Evolutionary conservation across 2,329 filamentous ascomycete genomes (phyloP).

Genomic region (Furcasterigmium furcatum): DNA sequence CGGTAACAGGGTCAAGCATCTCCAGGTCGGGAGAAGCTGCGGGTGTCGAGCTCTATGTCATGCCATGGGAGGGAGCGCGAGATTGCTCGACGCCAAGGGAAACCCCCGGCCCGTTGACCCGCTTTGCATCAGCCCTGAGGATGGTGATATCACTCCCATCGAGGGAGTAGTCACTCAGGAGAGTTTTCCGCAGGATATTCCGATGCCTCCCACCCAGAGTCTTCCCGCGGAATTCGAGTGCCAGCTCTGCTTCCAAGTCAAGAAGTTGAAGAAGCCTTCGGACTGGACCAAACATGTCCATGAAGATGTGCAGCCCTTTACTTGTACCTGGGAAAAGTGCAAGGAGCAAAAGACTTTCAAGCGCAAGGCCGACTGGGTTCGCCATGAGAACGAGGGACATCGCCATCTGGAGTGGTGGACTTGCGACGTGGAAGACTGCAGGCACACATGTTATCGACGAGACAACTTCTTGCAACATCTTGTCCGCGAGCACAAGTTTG

Average conservation of each 20-base stretch:
- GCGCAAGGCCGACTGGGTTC: conserved; percentile 92
- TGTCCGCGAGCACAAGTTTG: conserved; percentile 84
- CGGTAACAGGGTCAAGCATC: conserved; percentile 67
- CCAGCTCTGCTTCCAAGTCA: conserved; percentile 78
- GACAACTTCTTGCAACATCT: conserved; percentile 94
- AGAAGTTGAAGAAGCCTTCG: conserved; percentile 85
- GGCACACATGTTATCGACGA: conserved; percentile 78
- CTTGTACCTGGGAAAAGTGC: conserved; percentile 83
- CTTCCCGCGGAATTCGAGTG: conserved; percentile 90
- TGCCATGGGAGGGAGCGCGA: conserved; percentile 63
- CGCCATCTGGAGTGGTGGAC: conserved; percentile 89
- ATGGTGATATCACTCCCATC: conserved; percentile 63
- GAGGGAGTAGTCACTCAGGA: conserved; percentile 70
- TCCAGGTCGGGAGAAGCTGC: conserved; percentile 59
- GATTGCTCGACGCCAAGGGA: conserved; percentile 57
- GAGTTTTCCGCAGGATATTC: conserved; percentile 77
- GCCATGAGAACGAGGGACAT: conserved; percentile 90
- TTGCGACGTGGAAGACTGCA: conserved; percentile 77
- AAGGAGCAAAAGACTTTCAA: conserved; percentile 89
- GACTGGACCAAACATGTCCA: conserved; percentile 98
- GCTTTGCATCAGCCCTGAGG: conserved; percentile 40
- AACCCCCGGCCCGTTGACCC: conserved; percentile 58
- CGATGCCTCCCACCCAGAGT: conserved; percentile 71
- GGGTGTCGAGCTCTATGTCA: conserved; percentile 60
- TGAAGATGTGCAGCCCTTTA: conserved; percentile 90